A percentile compares a stretch with the other conserved stretches of the same genome.
Evolutionary conservation across 2,329 filamentous ascomycete genomes (phyloP).

Genomic region (Chaetothyriales sp.): DNA sequence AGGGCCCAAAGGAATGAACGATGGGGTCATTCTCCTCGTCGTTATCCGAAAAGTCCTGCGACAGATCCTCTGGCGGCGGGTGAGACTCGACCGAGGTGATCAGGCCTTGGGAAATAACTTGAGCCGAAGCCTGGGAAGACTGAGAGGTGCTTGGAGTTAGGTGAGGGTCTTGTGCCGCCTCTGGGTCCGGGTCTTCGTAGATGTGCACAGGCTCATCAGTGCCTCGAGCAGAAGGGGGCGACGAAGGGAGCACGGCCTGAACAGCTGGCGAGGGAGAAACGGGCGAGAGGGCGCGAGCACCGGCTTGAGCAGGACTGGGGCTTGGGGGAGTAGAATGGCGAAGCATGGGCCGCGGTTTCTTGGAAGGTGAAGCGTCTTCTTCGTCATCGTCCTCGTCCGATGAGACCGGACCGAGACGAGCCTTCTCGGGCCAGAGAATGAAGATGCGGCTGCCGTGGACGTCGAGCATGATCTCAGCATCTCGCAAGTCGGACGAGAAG

Average conservation of each 20-base stretch:
- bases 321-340: constrained; percentile 21
- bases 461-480: constrained; percentile 83
- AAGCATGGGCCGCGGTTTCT: constrained; percentile 23
- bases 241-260: constrained; percentile 30
- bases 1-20: constrained; percentile 81
- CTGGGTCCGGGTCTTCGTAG: constrained; percentile 48
- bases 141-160: constrained; percentile 1
- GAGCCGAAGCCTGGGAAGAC: constrained; percentile 16
- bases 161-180: constrained; percentile 15
- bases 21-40: constrained; percentile 93
- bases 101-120: constrained; percentile 21
- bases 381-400: constrained; percentile 40
- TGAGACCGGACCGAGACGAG: constrained; percentile 15
- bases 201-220: constrained; percentile 35
- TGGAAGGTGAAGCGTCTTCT: constrained; percentile 32
- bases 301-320: constrained; percentile 41
- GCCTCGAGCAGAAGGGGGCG: constrained; percentile 19
- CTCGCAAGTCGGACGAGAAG: constrained; percentile 78
- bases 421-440: constrained; percentile 64
- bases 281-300: constrained; percentile 53
- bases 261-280: constrained; percentile 53
- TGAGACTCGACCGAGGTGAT: constrained; percentile 7
- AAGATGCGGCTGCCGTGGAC: constrained; percentile 85
- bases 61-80: constrained; percentile 3
- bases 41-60: constrained; percentile 52